Evolutionary conservation across 2,329 filamentous ascomycete genomes (phyloP).

Genomic region (Microcyclospora tardicrescens): DNA sequence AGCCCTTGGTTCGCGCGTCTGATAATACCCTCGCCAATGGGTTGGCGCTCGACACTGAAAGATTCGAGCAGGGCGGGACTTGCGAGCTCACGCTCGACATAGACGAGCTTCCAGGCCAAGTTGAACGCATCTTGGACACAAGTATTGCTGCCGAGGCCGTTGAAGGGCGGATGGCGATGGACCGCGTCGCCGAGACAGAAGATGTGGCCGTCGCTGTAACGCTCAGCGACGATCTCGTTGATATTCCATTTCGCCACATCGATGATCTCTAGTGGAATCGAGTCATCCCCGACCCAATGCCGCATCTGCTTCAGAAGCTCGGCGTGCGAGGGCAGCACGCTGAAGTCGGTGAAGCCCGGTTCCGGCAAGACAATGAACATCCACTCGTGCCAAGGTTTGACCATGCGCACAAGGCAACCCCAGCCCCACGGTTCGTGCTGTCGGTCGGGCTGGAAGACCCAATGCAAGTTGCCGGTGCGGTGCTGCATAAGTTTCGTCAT

Average conservation of each 20-base stretch:
- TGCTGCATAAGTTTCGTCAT: conserved; percentile 36
- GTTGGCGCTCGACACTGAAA: conserved; percentile 24
- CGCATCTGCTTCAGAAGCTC: conserved; percentile 36
- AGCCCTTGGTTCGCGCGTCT: conserved; percentile 45
- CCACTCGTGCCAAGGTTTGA: conserved; percentile 52
- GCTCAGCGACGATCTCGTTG: conserved; percentile 48
- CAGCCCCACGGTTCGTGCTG: conserved; percentile 41
- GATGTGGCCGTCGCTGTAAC: conserved; percentile 38
- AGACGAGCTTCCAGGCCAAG: conserved; percentile 27
- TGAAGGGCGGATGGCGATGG: conserved; percentile 45
- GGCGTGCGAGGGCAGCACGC: conserved; percentile 30
- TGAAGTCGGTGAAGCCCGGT: conserved; percentile 23
- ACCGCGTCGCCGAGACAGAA: conserved; percentile 47
- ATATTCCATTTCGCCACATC: conserved; percentile 46
- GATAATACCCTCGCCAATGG: conserved; percentile 37
- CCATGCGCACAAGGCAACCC: conserved; percentile 43
- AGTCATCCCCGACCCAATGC: conserved; percentile 44
- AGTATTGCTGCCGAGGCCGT: conserved; percentile 46
- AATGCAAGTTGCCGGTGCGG: conserved; percentile 47
- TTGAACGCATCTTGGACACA: conserved; percentile 31
- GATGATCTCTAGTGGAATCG: conserved; percentile 38
- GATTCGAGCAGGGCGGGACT: conserved; percentile 15
- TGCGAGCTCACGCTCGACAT: conserved; percentile 19
- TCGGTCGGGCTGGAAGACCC: conserved; percentile 40
- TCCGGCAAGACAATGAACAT: conserved; percentile 34